Evolutionary conservation across 2,329 filamentous ascomycete species (phyloP), one percentile per base, ranked within the genome.

Genomic region (Aotearoamyces nothofagi): DNA sequence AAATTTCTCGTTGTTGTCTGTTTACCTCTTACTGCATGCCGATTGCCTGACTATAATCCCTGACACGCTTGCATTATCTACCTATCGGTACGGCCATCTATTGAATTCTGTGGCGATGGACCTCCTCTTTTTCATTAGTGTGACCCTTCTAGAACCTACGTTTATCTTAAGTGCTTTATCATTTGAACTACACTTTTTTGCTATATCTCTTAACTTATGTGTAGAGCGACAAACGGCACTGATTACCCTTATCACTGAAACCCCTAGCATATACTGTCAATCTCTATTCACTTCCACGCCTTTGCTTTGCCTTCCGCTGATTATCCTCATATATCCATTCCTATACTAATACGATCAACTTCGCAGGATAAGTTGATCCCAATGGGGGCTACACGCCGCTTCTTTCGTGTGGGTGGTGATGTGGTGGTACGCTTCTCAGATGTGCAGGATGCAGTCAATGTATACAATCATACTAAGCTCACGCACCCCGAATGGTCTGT

Each of bases 381-480:
- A 20, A 33, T 10, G 32, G 26, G 13, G 38, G 29, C 35, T 7
- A 32, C 20, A 17, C 29, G 30, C 17, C 31, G 29, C 7, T 20
- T 42, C n/a, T 22, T 33, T 5, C 20, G 24, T 7, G 17, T 32
- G 24, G 34, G 32, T 4, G 40, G 37, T 24, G 33, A 32, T 24
- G 36, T 39, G 4, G 40, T 37, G 11, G 27, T 48, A 9, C 33
- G 38, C 9, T 30, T 40, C 17, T 35, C 35, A 9, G 34, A 44
- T 23, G 36, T 49, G n/a, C 17, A 27, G 9, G 44, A 47, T 24
- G 36, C 45, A 14, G 32, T 26, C 5, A 28, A 30, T 2, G 27
- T 44, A 9, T 42, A 42, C 30, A 40, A 32, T n/a, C 33, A 36
- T 5, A 29, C 43, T 15, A 41, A 39, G 27, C 27, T 33, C 14